Evolutionary conservation across 495 filamentous ascomycete species (phyloP).

Genomic region (Daldinia decipiens): DNA sequence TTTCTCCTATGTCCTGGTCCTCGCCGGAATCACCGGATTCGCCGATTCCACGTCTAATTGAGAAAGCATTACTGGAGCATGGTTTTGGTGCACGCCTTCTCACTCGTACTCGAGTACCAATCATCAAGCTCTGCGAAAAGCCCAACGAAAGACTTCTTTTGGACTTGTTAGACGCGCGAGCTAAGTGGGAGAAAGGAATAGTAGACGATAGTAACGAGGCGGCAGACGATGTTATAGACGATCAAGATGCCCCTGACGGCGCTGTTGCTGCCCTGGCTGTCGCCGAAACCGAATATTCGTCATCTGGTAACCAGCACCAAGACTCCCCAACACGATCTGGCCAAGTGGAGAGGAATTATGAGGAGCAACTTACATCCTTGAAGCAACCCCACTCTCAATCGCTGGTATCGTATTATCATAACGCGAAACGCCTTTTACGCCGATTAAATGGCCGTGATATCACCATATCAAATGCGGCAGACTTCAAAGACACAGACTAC

Average conservation of each 20-base stretch:
- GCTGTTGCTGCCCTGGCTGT: not conserved
- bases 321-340: conserved; percentile 16
- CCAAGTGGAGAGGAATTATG: conserved; percentile 28
- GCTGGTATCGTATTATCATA: conserved; percentile 53
- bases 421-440: conserved; percentile 58
- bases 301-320: not conserved
- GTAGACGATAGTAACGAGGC: conserved; percentile 52
- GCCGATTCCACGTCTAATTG: conserved; percentile 70
- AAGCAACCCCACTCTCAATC: conserved; percentile 52
- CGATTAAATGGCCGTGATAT: conserved; percentile 59
- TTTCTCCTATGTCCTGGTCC: conserved; percentile 63
- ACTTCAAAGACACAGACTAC: conserved; percentile 53
- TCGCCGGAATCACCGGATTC: conserved; percentile 62
- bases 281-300: conserved; percentile 4
- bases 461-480: conserved; percentile 49
- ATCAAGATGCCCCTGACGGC: conserved; percentile 36
- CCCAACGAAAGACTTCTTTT: conserved; percentile 63
- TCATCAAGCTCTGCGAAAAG: conserved; percentile 81
- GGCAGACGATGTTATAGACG: conserved; percentile 53
- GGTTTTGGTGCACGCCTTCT: conserved; percentile 76
- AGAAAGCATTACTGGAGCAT: conserved; percentile 72
- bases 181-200: conserved; percentile 67
- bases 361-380: conserved; percentile 49
- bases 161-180: conserved; percentile 64
- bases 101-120: conserved; percentile 78